These are phyloP conservation scores for Fusarium lyarnte DNA, from an alignment of 2,329 filamentous ascomycete genomes.

Conservation along the genomic window DNA sequence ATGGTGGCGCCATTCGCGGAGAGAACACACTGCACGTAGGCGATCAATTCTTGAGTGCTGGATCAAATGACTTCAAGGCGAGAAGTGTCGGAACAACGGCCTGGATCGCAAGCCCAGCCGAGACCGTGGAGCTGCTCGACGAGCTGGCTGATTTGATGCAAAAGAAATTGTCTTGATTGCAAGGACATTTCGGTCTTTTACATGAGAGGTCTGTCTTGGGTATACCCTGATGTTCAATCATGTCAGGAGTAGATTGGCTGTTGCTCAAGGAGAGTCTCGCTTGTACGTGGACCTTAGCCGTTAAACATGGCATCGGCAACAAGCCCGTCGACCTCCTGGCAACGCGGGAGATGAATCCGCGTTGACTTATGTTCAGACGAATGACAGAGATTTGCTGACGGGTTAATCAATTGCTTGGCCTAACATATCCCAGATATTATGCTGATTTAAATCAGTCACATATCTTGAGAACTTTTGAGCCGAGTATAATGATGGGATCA, in stretches of 20 bases:
- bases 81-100: slow-evolving; percentile 91
- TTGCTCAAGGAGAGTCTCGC: background rate
- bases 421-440: background rate
- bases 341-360: background rate
- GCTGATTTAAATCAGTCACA: background rate
- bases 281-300: background rate
- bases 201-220: no score
- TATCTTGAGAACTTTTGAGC: background rate
- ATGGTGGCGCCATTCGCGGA: slow-evolving; percentile 64
- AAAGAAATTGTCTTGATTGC: slow-evolving; percentile 45
- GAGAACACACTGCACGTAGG: slow-evolving; percentile 91
- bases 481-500: background rate
- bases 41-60: slow-evolving; percentile 95
- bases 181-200: background rate
- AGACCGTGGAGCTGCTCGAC: slow-evolving; percentile 90
- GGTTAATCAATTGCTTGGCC: background rate
- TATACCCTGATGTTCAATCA: background rate
- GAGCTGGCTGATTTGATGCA: slow-evolving; percentile 73
- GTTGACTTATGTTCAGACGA: background rate
- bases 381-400: background rate
- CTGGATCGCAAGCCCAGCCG: slow-evolving; percentile 92
- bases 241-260: background rate
- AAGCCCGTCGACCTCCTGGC: background rate
- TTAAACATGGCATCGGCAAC: background rate
- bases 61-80: slow-evolving; percentile 97